Base-by-base conservation (phyloP, 2,329 filamentous ascomycete genomes). In the Didymella keratinophila region DNA sequence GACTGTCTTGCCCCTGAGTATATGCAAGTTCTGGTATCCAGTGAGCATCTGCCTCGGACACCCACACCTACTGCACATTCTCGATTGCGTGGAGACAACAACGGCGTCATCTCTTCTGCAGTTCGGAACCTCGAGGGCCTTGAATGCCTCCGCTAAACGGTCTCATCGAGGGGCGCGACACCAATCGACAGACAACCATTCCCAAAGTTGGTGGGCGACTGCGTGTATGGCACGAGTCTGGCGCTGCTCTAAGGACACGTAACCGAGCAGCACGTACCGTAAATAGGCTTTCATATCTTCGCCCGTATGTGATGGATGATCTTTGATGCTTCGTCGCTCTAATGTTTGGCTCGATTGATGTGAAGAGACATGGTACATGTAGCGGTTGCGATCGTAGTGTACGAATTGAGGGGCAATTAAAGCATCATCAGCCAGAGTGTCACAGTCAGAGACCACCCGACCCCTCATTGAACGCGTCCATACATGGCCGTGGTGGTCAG, bases 11-110 rank as follows among this genome's bases (percentile, higher is more conserved):
- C 25, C 14, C n/a, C 37, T 16, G 57, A 62, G 5, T 47, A 48
- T 21, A 56, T 65, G 59, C 28, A 32, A 20, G 49, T 62, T 7
- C 47, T 66, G 10, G 52, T 39, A 9, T 64, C 58, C n/a, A 50
- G 61, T 21, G 44, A 34, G 10, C 39, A 50, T 4, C 10, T 63
- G 27, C 62, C 60, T 32, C 49, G 43, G 12, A 8, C 23, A 6
- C 34, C 32, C 21, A 41, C 32, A 28, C 44, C 25, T 4, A 3
- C 3, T 6, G 50, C 53, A 8, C n/a, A 43, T n/a, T 8, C 2
- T 18, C 27, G 9, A 11, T 34, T 20, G 12, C 8, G n/a, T 5
- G 18, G 27, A 14, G n/a, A 21, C 4, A 28, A 42, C 16, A 27
- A 45, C 39, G 12, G 18, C 21, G 18, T 20, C n/a, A 50, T n/a